phyloP scores from a whole-genome alignment of 2,329 filamentous ascomycete species.

The Monilinia fructicola region DNA sequence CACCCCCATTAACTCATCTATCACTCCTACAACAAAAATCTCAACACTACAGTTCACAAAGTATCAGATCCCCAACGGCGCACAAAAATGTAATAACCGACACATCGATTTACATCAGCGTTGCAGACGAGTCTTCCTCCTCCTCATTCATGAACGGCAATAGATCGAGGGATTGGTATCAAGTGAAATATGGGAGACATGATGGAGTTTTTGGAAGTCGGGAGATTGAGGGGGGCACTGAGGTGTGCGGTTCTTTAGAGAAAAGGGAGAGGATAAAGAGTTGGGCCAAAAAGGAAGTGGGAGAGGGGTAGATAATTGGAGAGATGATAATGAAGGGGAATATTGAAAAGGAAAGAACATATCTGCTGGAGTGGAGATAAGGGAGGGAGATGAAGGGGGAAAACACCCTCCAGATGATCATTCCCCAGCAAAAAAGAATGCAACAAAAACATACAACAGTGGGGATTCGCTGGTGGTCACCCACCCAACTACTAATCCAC shows the following conservation, averaged over 20 bases:
- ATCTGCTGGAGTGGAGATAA: neutral
- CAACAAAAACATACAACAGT: neutral
- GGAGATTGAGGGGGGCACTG: neutral
- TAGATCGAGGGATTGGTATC: neutral
- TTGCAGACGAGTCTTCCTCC: neutral
- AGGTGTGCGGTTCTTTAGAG: neutral
- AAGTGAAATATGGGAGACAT: constrained; percentile 4
- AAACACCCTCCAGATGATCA: neutral
- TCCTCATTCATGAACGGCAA: neutral
- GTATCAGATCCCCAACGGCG: neutral
- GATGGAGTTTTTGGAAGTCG: neutral
- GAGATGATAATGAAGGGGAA: neutral
- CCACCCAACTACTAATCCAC: too few relatives aligned
- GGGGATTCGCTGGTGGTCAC: too few relatives aligned
- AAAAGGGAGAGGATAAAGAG: neutral
- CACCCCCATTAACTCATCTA: neutral
- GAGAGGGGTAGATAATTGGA: neutral
- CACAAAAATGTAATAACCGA: constrained; percentile 4
- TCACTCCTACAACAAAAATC: neutral
- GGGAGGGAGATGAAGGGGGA: neutral
- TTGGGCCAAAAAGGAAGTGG: neutral
- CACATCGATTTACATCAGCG: neutral
- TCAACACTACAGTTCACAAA: too few relatives aligned
- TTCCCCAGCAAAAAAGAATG: neutral
- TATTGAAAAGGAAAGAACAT: neutral